Conservation (phyloP, 2,329 filamentous ascomycete species). For the Fusarium falciforme region DNA sequence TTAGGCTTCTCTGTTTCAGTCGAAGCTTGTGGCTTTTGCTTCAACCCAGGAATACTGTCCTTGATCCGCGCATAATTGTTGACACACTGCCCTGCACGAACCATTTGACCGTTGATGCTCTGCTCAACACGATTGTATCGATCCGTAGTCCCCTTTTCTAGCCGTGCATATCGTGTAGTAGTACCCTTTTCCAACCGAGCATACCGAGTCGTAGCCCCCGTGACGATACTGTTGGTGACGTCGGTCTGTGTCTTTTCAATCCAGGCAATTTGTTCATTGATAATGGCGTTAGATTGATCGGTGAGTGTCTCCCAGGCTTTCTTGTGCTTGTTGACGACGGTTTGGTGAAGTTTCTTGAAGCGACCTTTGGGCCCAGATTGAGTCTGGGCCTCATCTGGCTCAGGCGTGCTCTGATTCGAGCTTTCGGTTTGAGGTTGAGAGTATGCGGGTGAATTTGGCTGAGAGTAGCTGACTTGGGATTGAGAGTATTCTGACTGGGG, state of each 20-base stretch:
- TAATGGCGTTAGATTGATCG: slow-evolving; percentile 15
- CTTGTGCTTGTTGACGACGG: slow-evolving; percentile 26
- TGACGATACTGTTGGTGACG: neutral
- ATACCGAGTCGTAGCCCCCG: neutral
- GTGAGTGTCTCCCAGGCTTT: slow-evolving; percentile 22
- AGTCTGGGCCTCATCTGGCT: neutral
- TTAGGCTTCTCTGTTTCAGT: neutral
- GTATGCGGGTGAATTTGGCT: no score
- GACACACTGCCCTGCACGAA: neutral
- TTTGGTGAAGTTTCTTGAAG: slow-evolving; percentile 18
- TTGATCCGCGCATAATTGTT: neutral
- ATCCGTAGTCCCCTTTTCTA: slow-evolving; percentile 5
- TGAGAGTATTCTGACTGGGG: neutral
- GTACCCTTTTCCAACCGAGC: neutral
- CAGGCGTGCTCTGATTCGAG: neutral
- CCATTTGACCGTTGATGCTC: neutral
- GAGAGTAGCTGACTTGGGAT: neutral
- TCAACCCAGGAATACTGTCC: neutral
- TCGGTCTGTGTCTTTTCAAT: neutral
- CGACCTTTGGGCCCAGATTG: neutral
- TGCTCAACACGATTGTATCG: slow-evolving; percentile 15
- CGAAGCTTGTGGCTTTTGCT: neutral
- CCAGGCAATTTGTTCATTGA: slow-evolving; percentile 7
- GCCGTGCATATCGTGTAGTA: neutral
- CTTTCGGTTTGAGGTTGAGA: neutral